These are phyloP conservation scores for Harringtonia aguacate DNA, from an alignment of 2,329 filamentous ascomycete genomes.

Conservation along the genomic window DNA sequence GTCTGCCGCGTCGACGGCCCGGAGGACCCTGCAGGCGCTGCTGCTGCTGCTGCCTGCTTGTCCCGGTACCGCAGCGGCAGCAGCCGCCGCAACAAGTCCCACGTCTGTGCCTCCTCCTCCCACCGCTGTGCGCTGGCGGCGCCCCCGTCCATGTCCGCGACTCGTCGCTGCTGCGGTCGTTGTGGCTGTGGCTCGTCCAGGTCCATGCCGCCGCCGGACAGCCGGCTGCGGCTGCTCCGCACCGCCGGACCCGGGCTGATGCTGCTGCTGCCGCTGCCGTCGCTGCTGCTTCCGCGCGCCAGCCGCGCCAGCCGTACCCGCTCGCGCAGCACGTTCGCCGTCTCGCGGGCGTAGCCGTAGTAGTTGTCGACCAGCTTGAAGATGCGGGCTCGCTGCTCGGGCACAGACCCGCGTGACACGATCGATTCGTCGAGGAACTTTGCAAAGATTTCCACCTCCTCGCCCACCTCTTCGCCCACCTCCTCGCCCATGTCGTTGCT, in stretches of 20 bases:
- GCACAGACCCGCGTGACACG: conserved; percentile 30
- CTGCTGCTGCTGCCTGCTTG: conserved; percentile 17
- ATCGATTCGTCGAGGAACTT: conserved; percentile 69
- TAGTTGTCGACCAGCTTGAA: conserved; percentile 59
- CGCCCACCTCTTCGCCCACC: conserved; percentile 42
- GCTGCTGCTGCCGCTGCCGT: neutral
- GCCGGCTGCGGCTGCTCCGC: neutral
- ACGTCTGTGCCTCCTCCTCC: conserved; percentile 80
- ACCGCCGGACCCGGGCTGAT: too few species aligned
- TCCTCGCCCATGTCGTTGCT: conserved; percentile 1
- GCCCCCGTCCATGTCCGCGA: neutral
- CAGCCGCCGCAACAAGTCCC: conserved; percentile 72
- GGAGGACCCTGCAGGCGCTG: too few species aligned
- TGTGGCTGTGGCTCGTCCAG: conserved; percentile 29
- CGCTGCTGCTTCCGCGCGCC: conserved; percentile 9
- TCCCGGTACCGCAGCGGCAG: conserved; percentile 57
- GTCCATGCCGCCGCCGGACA: conserved; percentile 30
- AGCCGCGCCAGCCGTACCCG: conserved; percentile 21
- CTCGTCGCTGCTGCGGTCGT: neutral
- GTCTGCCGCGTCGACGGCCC: neutral
- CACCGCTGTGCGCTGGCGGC: conserved; percentile 47
- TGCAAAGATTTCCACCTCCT: conserved; percentile 81
- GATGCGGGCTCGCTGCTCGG: conserved; percentile 54
- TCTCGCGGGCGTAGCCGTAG: conserved; percentile 41
- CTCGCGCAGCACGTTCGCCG: conserved; percentile 30